These are phyloP conservation scores for Metschnikowia kofuensis DNA, from an alignment of 805 yeast genomes.

Conservation along the genomic window DNA sequence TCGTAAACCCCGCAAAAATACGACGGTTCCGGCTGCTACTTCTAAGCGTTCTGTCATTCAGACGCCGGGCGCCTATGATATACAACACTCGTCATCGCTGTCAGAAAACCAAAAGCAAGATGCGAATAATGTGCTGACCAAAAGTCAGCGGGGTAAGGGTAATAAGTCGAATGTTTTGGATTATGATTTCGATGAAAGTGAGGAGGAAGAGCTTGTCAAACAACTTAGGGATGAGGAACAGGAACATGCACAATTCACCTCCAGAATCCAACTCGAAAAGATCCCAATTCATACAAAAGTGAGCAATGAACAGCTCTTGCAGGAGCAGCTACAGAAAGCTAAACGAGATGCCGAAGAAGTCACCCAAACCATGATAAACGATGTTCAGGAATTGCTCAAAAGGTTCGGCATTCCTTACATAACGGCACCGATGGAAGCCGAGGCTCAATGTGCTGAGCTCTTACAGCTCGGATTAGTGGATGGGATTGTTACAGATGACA, in stretches of 20 bases:
- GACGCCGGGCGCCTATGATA: too few species aligned
- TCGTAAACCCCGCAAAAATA: background rate
- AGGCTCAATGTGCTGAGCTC: conserved; percentile 93
- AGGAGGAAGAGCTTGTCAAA: conserved; percentile 63
- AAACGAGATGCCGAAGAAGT: conserved; percentile 91
- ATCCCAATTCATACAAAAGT: conserved; percentile 36
- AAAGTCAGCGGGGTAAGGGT: too few species aligned
- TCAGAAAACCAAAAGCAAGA: too few species aligned
- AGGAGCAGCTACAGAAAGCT: conserved; percentile 60
- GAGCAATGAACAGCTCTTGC: conserved; percentile 47
- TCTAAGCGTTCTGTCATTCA: too few species aligned
- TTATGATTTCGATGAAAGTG: conserved; percentile 73
- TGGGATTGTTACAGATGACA: conserved; percentile 95
- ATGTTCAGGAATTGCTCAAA: conserved; percentile 83
- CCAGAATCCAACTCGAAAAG: conserved; percentile 22
- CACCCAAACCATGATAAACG: conserved; percentile 77
- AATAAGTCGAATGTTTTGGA: conserved; percentile 30
- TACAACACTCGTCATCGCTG: too few species aligned
- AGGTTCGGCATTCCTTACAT: conserved; percentile 92
- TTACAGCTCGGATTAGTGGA: conserved; percentile 72
- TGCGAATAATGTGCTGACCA: too few species aligned
- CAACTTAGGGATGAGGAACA: conserved; percentile 67
- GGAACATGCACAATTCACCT: conserved; percentile 65
- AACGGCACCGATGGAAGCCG: conserved; percentile 98
- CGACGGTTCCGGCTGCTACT: too few species aligned